A percentile compares a stretch with the other conserved stretches of the same genome.
These are phyloP conservation scores for Phragmites australis DNA, from an alignment of 176 grass and related monocot genomes.

Conservation along the genomic window DNA sequence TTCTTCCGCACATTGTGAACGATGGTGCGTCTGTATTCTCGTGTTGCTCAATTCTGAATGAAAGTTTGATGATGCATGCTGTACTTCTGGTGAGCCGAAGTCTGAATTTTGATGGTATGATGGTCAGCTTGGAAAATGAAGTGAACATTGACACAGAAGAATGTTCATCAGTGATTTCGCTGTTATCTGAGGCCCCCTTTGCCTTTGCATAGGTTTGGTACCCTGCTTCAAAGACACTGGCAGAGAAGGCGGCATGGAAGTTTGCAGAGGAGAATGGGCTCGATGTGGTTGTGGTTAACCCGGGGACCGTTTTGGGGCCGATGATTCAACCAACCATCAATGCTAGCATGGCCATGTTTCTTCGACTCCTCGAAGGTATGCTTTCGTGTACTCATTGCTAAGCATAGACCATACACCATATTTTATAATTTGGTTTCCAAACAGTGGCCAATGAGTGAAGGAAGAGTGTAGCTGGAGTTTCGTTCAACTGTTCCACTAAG, in stretches of 20 bases:
- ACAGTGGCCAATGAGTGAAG: too few species aligned
- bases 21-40: not conserved
- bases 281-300: constrained; percentile 80
- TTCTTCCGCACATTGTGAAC: not conserved
- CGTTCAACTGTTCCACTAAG: too few species aligned
- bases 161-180: not conserved
- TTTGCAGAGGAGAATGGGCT: constrained; percentile 82
- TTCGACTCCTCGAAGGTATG: constrained; percentile 59
- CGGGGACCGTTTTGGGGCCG: constrained; percentile 70
- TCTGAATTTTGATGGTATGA: not conserved
- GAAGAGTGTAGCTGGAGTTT: too few species aligned
- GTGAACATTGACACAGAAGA: not conserved
- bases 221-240: constrained; percentile 78
- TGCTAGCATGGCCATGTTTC: constrained; percentile 74
- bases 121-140: not conserved
- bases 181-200: not conserved
- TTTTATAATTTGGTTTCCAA: too few species aligned
- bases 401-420: not conserved
- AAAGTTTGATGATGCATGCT: not conserved
- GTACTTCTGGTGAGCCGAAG: not conserved
- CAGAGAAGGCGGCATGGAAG: constrained; percentile 88
- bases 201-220: constrained; percentile 72
- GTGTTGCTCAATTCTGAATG: not conserved
- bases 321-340: constrained; percentile 73
- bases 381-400: not conserved